Conservation (phyloP, 2,329 filamentous ascomycete genomes). For the Chaetomium strumarium region DNA sequence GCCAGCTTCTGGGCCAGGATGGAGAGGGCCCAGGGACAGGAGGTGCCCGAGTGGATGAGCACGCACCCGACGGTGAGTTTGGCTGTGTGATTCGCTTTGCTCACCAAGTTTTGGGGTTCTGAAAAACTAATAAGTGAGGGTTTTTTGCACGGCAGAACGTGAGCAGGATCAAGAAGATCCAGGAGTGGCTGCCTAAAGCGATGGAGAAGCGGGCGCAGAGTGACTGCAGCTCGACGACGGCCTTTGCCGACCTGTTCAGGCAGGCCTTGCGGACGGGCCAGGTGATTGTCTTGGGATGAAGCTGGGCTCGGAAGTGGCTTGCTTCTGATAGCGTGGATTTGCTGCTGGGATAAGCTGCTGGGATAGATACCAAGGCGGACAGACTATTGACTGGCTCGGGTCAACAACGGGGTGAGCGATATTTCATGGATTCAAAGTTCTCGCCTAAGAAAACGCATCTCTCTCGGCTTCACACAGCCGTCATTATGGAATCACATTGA, state of each 20-base stretch:
- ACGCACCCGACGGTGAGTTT: conserved; percentile 70
- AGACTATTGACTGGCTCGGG: background rate
- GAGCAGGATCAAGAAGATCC: conserved; percentile 59
- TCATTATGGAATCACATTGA: no score
- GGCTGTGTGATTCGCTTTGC: conserved; percentile 18
- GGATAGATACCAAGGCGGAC: background rate
- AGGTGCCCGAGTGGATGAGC: conserved; percentile 64
- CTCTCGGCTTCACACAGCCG: no score
- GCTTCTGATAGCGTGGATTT: background rate
- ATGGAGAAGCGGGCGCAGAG: conserved; percentile 48
- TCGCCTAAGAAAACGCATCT: background rate
- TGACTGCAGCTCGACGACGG: conserved; percentile 47
- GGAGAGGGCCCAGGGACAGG: conserved; percentile 44
- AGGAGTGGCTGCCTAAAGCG: conserved; percentile 55
- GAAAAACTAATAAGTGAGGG: background rate
- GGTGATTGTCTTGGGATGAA: conserved; percentile 12
- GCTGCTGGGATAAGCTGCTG: background rate
- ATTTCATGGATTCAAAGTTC: background rate
- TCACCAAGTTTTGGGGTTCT: background rate
- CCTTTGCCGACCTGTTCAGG: conserved; percentile 49
- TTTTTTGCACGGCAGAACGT: conserved; percentile 38
- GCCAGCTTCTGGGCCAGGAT: conserved; percentile 62
- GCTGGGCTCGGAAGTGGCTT: background rate
- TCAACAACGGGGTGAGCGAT: background rate
- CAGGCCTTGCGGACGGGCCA: conserved; percentile 36